These are phyloP conservation scores for Funneliformis caledonium DNA, from an alignment of 371 early-diverging fungal genomes.

Conservation along the genomic window DNA sequence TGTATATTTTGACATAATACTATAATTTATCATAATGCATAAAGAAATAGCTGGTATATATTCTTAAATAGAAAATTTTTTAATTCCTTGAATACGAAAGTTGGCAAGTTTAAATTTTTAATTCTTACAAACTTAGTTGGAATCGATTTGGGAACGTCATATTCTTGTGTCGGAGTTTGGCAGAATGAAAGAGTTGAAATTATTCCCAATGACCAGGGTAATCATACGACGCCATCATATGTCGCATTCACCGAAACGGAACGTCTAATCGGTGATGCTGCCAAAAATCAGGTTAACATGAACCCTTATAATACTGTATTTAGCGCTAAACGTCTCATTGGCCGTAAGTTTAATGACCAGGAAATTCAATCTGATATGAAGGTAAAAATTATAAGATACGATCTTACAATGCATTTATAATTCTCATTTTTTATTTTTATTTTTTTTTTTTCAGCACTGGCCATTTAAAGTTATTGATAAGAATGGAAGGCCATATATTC, in stretches of 20 bases:
- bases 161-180: too few species aligned
- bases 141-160: too few species aligned
- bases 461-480: constrained; percentile 65
- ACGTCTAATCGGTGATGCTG: too few species aligned
- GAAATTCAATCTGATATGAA: constrained; percentile 68
- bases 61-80: too few species aligned
- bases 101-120: too few species aligned
- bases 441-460: constrained; percentile 64
- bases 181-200: constrained; percentile 80
- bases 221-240: constrained; percentile 93
- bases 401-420: neutral
- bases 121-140: too few species aligned
- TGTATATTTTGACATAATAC: too few species aligned
- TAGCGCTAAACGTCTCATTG: constrained; percentile 96
- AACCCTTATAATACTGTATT: constrained; percentile 57
- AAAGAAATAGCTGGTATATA: too few species aligned
- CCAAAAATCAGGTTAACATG: too few species aligned
- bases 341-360: constrained; percentile 87
- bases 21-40: too few species aligned
- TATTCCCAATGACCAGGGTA: constrained; percentile 26
- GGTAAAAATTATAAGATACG: neutral
- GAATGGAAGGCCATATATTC: constrained; percentile 82
- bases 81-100: too few species aligned
- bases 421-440: constrained; percentile 72
- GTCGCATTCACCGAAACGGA: constrained; percentile 63